These are phyloP conservation scores for Prunus padus DNA, from an alignment of 306 rosid species.

Conservation along the genomic window DNA sequence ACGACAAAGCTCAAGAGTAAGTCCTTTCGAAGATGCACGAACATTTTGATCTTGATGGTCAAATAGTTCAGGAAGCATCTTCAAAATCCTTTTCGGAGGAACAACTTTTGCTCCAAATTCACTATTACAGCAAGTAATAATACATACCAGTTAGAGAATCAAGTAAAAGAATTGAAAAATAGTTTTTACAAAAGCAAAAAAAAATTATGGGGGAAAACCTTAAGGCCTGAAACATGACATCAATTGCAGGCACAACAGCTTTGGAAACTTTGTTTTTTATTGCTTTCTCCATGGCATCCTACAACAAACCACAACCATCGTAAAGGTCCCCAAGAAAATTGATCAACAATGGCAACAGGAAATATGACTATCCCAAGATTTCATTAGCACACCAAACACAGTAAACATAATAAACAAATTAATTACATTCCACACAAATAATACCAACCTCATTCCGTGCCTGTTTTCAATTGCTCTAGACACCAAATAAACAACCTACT, in stretches of 20 bases:
- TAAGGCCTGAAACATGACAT: slow-evolving; percentile 98
- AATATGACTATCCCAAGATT: background rate
- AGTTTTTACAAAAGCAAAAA: slow-evolving; percentile 23
- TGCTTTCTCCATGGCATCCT: slow-evolving; percentile 99
- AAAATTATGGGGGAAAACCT: slow-evolving; percentile 49
- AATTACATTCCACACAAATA: background rate
- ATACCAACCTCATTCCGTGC: background rate
- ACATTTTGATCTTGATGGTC: slow-evolving; percentile 99
- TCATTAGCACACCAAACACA: background rate
- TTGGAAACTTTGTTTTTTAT: slow-evolving; percentile 93
- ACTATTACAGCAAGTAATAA: slow-evolving; percentile 40
- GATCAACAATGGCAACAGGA: background rate
- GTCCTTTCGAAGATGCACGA: slow-evolving; percentile 95
- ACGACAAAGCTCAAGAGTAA: slow-evolving; percentile 98
- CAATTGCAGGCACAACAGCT: slow-evolving; percentile 98
- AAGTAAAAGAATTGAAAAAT: slow-evolving; percentile 3
- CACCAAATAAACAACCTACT: background rate
- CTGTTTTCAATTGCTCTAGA: background rate
- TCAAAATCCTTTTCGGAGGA: slow-evolving; percentile 90
- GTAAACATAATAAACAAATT: background rate
- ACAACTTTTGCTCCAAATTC: slow-evolving; percentile 89
- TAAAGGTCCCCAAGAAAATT: slow-evolving; percentile 9
- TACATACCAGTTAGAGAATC: slow-evolving; percentile 9
- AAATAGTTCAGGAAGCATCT: slow-evolving; percentile 99
- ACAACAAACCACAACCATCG: slow-evolving; percentile 37